Percentiles rank a stretch among this genome's conserved stretches.
Conservation (phyloP, 1,139 yeast species). For the Scheffersomyces parashehatae region DNA sequence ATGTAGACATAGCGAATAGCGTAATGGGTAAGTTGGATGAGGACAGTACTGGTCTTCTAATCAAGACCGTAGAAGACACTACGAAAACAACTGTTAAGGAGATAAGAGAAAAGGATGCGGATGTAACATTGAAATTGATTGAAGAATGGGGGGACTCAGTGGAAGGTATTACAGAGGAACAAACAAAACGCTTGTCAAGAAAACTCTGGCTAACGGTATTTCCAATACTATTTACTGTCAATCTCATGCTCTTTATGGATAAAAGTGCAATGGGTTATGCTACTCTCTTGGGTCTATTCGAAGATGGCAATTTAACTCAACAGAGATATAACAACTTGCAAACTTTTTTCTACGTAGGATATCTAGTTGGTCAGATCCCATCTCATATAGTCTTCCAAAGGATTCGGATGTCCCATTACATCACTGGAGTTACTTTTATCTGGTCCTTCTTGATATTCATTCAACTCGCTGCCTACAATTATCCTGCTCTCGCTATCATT, state of each 20-base stretch:
- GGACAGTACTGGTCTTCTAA: too few relatives aligned
- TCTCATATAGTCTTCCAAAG: conserved; percentile 31
- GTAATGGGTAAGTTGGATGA: too few relatives aligned
- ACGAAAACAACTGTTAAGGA: too few relatives aligned
- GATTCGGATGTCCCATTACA: conserved; percentile 30
- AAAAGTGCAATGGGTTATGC: conserved; percentile 46
- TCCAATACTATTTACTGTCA: conserved; percentile 32
- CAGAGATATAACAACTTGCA: conserved; percentile 36
- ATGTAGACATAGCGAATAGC: too few relatives aligned
- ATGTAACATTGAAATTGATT: too few relatives aligned
- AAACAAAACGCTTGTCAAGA: conserved; percentile 29
- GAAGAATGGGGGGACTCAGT: too few relatives aligned
- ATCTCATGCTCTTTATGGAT: conserved; percentile 43
- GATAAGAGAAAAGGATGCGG: too few relatives aligned
- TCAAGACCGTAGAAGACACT: too few relatives aligned
- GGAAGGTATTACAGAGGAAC: conserved; percentile 26
- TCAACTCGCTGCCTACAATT: conserved; percentile 39
- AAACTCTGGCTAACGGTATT: conserved; percentile 35
- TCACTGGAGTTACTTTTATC: conserved; percentile 26
- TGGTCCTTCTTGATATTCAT: conserved; percentile 44
- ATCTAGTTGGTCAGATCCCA: conserved; percentile 34
- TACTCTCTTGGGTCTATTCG: conserved; percentile 41
- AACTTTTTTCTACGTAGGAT: conserved; percentile 41
- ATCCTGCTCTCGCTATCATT: conserved; percentile 39
- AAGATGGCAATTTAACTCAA: conserved; percentile 35